Evolutionary conservation across 495 filamentous ascomycete genomes (phyloP).

Genomic region (Penicillium ucsense): DNA sequence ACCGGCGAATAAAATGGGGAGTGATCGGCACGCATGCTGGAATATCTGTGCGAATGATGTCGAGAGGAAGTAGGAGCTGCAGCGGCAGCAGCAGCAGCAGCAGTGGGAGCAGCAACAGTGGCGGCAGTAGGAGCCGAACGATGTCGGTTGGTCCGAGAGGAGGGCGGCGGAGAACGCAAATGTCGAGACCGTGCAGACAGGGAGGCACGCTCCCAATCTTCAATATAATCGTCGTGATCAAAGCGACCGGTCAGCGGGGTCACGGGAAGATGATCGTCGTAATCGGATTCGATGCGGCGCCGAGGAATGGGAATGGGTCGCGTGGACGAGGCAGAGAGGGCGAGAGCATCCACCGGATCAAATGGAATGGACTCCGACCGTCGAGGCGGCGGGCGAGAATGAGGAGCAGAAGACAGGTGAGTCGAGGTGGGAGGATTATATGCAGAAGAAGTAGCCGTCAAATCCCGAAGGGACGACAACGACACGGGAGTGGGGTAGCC

Average conservation of each 20-base stretch:
- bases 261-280: constrained; percentile 31
- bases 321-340: constrained; percentile 24
- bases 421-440: constrained; percentile 37
- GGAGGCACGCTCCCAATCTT: constrained; percentile 25
- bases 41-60: background rate
- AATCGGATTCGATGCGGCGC: constrained; percentile 12
- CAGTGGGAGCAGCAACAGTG: too few relatives aligned
- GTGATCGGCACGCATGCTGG: constrained; percentile 30
- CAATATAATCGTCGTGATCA: constrained; percentile 28
- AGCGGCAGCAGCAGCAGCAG: too few relatives aligned
- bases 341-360: constrained; percentile 19
- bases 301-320: constrained; percentile 34
- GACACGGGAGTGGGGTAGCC: constrained; percentile 52
- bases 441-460: constrained; percentile 54
- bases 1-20: constrained; percentile 30
- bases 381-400: background rate
- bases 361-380: constrained; percentile 8
- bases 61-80: too few relatives aligned
- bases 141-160: constrained; percentile 4
- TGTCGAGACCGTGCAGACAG: constrained; percentile 15
- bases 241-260: constrained; percentile 38
- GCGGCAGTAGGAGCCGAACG: background rate
- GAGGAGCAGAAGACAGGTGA: constrained; percentile 1
- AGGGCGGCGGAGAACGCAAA: constrained; percentile 3
- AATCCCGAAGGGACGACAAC: constrained; percentile 63